A percentile compares a stretch with the other conserved stretches of the same genome.
These are phyloP conservation scores for Phyllosticta citribraziliensis DNA, from an alignment of 2,329 filamentous ascomycete species.

Conservation along the genomic window DNA sequence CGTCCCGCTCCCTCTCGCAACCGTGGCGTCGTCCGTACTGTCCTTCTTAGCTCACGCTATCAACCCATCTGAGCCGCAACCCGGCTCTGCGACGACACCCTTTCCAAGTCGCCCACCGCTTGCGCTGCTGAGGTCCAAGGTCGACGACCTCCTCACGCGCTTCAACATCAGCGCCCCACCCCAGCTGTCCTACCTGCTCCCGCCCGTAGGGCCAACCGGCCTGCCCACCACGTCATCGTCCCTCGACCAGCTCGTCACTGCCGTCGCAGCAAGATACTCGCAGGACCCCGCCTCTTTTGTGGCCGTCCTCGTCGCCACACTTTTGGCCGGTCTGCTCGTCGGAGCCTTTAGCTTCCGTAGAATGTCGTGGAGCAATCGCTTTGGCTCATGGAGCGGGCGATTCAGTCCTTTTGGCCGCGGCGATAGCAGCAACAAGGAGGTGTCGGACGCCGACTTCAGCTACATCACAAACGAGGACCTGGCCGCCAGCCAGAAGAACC, in stretches of 20 bases:
- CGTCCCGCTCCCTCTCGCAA: slow-evolving; percentile 1
- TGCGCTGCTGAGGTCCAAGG: not conserved
- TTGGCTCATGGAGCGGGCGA: slow-evolving; percentile 34
- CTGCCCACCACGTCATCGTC: not conserved
- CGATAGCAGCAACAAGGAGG: slow-evolving; percentile 34
- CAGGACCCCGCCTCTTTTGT: slow-evolving; percentile 3
- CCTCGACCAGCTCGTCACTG: not conserved
- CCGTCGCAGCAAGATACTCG: not conserved
- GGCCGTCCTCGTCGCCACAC: slow-evolving; percentile 16
- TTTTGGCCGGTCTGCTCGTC: slow-evolving; percentile 27
- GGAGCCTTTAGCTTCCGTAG: slow-evolving; percentile 29
- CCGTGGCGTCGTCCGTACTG: slow-evolving; percentile 9
- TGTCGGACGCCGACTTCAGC: slow-evolving; percentile 68
- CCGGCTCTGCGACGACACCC: not conserved
- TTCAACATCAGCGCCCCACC: slow-evolving; percentile 28
- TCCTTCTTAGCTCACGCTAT: slow-evolving; percentile 6
- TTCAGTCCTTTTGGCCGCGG: slow-evolving; percentile 40
- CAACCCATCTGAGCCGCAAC: not conserved
- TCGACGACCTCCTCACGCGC: not conserved
- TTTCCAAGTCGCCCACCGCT: not conserved
- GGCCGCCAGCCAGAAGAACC: slow-evolving; percentile 26
- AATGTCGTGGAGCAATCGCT: slow-evolving; percentile 37
- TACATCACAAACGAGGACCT: slow-evolving; percentile 76
- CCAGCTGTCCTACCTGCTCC: slow-evolving; percentile 22
- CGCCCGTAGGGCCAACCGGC: slow-evolving; percentile 21